Base-by-base conservation (phyloP, 345 rosid species). In the Microthlaspi erraticum region DNA sequence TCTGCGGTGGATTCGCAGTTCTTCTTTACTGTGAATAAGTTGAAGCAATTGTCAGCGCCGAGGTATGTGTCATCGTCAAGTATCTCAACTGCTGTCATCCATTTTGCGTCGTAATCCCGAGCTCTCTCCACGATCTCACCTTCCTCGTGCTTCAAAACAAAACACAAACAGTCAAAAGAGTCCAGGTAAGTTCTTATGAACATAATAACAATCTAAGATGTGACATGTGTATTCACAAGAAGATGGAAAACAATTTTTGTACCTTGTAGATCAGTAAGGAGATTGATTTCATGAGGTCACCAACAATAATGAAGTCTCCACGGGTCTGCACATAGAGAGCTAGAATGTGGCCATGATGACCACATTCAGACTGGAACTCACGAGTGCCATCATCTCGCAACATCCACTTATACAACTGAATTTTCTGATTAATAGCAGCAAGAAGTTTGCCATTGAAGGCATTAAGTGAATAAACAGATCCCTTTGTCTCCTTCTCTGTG, bases 1-100 rank as follows among this genome's bases (percentile, higher is more conserved):
- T 94, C 96, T 2, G 93, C 88, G 31, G 89, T 83, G 37, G 95
- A 97, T 78, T 91, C 95, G 19, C 84, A 90, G 73, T 94, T 89
- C 81, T 87, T 94, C 74, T 89, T 68, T 20, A 91, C 92, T 6
- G 96, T 88, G 68, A 91, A 83, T 32, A 94, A 75, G 80, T 91
- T 94, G 60, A 78, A 94, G 84, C 78, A 83, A 69, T 89, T 88
- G 69, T 91, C 98, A 8, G 96, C 89, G 11, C 97, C 97, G 8
- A 91, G 81, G 78, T 91, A 94, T 1, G 82, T 82, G 71, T 91
- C 98, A 48, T 89, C 93, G 49, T 91, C 96, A 3, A 89, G 90
- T 68, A 91, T 89, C 85, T 87, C 98, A 76, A 94, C 96, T 6
- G 92, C 97, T 12, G 97, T 68, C 97, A 89, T 89, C 99, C 97